These are phyloP conservation scores for Podosphaera fusca DNA, from an alignment of 2,329 filamentous ascomycete genomes.

Conservation along the genomic window DNA sequence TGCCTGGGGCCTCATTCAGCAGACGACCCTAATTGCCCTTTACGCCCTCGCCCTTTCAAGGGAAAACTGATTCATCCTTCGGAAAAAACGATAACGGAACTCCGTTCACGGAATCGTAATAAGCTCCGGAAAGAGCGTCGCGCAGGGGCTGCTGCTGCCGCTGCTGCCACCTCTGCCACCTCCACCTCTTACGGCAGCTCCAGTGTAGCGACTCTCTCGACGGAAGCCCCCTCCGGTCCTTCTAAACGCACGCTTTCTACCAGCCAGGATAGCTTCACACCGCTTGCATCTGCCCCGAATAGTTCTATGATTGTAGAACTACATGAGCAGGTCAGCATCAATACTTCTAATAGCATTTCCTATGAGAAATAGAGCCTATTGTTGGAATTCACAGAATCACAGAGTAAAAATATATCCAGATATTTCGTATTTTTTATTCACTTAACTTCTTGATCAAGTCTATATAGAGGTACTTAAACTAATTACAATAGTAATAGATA, in stretches of 20 bases:
- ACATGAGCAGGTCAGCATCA: neutral
- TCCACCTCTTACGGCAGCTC: neutral
- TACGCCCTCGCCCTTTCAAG: too few species aligned
- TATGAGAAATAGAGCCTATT: neutral
- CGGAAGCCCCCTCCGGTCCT: neutral
- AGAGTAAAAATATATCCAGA: too few species aligned
- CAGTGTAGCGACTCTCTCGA: neutral
- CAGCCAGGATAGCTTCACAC: neutral
- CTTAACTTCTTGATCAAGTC: neutral
- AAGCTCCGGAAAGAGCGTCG: too few species aligned
- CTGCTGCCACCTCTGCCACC: neutral
- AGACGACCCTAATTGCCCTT: too few species aligned
- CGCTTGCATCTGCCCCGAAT: neutral
- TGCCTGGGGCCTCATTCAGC: too few species aligned
- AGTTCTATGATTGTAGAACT: neutral
- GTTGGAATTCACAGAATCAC: neutral
- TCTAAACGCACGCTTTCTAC: neutral
- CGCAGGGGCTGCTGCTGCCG: neutral
- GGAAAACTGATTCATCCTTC: too few species aligned
- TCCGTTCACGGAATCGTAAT: too few species aligned
- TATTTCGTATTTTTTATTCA: too few species aligned
- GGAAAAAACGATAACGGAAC: too few species aligned
- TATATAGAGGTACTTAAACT: neutral
- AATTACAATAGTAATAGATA: too few species aligned
- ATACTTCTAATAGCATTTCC: neutral